phyloP scores from a whole-genome alignment of 345 rosid genomes.

The Erucastrum elatum region DNA sequence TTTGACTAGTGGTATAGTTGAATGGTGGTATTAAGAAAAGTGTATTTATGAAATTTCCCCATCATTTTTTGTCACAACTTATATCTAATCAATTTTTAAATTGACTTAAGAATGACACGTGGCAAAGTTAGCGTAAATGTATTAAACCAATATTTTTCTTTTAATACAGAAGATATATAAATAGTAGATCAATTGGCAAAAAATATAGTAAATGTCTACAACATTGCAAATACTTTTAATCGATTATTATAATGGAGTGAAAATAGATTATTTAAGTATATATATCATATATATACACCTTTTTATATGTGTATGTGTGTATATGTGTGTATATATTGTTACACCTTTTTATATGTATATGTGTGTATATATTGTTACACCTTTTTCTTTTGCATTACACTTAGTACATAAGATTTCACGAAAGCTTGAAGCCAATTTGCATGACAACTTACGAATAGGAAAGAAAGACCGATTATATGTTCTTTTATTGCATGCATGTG shows the following conservation, averaged over 20 bases:
- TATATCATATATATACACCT: too few relatives aligned
- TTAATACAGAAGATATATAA: not conserved
- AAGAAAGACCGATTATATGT: constrained; percentile 31
- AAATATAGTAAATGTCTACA: not conserved
- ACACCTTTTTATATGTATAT: not conserved
- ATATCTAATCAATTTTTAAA: too few relatives aligned
- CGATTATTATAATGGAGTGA: not conserved
- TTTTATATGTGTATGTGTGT: not conserved
- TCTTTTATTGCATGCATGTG: constrained; percentile 35
- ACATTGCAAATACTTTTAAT: not conserved
- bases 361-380: not conserved
- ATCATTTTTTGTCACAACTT: too few relatives aligned
- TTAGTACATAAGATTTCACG: constrained; percentile 22
- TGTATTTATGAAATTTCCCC: too few relatives aligned
- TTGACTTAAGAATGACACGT: too few relatives aligned
- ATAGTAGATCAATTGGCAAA: not conserved
- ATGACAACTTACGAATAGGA: constrained; percentile 36
- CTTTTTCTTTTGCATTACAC: not conserved
- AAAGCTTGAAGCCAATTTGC: constrained; percentile 38
- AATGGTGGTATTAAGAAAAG: too few relatives aligned
- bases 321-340: not conserved
- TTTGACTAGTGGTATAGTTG: too few relatives aligned
- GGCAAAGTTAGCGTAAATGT: too few relatives aligned
- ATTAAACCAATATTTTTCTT: too few relatives aligned
- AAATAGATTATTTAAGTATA: not conserved